phyloP scores from a whole-genome alignment of 2,329 filamentous ascomycete species.

The Sclerotinia sclerotiorum region DNA sequence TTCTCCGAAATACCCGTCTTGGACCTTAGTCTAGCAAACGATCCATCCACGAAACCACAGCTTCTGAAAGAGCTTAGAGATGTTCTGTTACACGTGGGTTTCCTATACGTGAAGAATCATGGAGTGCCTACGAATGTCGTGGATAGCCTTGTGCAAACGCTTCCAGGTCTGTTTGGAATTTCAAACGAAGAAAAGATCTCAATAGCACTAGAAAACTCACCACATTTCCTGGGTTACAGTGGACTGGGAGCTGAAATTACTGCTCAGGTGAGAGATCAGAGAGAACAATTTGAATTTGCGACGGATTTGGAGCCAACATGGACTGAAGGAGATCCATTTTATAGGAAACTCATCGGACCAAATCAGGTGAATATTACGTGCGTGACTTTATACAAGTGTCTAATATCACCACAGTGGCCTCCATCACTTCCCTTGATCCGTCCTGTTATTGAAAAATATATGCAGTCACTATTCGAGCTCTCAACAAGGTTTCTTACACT shows the following conservation, averaged over 20 bases:
- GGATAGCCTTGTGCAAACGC: neutral
- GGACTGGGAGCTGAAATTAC: constrained; percentile 19
- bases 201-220: constrained; percentile 12
- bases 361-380: constrained; percentile 17
- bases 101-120: constrained; percentile 21
- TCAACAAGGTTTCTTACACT: constrained; percentile 7
- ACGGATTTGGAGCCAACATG: constrained; percentile 15
- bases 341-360: constrained; percentile 11
- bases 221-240: constrained; percentile 19
- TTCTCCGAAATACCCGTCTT: constrained; percentile 18
- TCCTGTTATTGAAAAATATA: constrained; percentile 5
- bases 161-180: constrained; percentile 14
- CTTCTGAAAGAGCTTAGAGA: constrained; percentile 17
- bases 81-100: constrained; percentile 15
- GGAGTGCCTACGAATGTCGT: neutral
- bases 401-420: constrained; percentile 5
- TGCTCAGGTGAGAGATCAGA: constrained; percentile 16
- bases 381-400: neutral
- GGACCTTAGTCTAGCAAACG: constrained; percentile 7
- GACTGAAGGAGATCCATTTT: constrained; percentile 20
- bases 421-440: constrained; percentile 12
- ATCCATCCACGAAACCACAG: constrained; percentile 11
- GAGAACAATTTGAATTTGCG: constrained; percentile 22
- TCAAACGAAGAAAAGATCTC: neutral
- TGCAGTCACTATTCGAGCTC: constrained; percentile 9